phyloP scores from a whole-genome alignment of 1,284 basidiomycete species.

The Moesziomyces aphidis region DNA sequence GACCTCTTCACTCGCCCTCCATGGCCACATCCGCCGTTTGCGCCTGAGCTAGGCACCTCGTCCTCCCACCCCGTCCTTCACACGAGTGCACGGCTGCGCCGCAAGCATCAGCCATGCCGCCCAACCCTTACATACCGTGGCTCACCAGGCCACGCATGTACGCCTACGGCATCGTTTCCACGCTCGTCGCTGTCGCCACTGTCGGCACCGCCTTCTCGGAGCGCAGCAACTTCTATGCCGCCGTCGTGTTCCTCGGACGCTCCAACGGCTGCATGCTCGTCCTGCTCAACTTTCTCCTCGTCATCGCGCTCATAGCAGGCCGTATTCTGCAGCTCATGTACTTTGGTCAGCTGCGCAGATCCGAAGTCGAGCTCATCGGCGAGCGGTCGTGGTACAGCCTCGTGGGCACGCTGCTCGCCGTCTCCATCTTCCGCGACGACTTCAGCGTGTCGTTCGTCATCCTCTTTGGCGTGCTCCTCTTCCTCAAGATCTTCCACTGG shows the following conservation, averaged over 20 bases:
- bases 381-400: conserved; percentile 97
- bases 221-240: conserved; percentile 93
- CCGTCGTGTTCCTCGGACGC: conserved; percentile 89
- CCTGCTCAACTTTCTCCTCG: conserved; percentile 90
- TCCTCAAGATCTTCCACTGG: conserved; percentile 98
- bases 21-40: conserved; percentile 7
- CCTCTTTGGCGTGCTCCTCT: conserved; percentile 91
- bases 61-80: not conserved
- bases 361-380: conserved; percentile 94
- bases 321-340: conserved; percentile 86
- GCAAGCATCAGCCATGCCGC: conserved; percentile 14
- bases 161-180: conserved; percentile 54
- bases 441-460: conserved; percentile 86
- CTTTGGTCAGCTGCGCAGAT: conserved; percentile 87
- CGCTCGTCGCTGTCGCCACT: conserved; percentile 39
- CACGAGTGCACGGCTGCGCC: not conserved
- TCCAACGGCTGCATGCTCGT: conserved; percentile 76
- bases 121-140: conserved; percentile 21
- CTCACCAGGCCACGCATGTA: conserved; percentile 48
- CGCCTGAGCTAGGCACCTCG: conserved; percentile 17
- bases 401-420: conserved; percentile 92
- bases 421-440: conserved; percentile 87
- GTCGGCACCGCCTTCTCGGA: conserved; percentile 78
- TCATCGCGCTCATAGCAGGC: conserved; percentile 80
- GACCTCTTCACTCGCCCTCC: not conserved